Base-by-base conservation (phyloP, 192 early-diverging fungal species). In the Coemansia sp. region DNA sequence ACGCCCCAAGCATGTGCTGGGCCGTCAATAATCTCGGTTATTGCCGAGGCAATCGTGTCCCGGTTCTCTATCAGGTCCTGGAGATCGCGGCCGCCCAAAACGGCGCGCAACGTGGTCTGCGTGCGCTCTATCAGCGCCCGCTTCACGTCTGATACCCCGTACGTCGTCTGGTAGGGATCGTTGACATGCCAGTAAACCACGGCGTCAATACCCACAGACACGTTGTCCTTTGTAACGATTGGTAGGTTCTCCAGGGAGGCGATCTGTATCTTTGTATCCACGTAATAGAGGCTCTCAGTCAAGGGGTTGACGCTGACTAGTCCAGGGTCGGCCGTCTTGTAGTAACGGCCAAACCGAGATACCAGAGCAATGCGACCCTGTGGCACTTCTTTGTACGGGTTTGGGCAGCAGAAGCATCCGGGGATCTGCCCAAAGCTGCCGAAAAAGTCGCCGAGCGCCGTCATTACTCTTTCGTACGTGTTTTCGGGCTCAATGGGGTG, bases 201-300 rank as follows among this genome's bases (percentile, higher is more conserved):
- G 9, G 90, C 88, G 73, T 96, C 94, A 60, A 98, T 95, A 4
- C 71, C 72, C 29, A 95, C 87, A 27, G 85, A 89, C 58, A 95
- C 92, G 67, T 97, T 97, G 80, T 97, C 94, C 72, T 96, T 93
- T 41, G 93, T 94, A 79, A 94, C 91, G 61, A 96, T 91, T 8
- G 84, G 73, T 73, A 95, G 91, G 22, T 73, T 59, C 31, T 87
- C 86, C 27, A 95, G 89, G 8, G 89, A 65, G 40, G 68, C 56
- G 17, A 92, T 86, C 63, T 89, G 85, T 10, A 92, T 84, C 62
- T 85, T 88, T 42, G 89, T 88, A 63, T 91, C 87, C 15, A 88
- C 76, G 35, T 67, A 72, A 4, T 37, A 36, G 43, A 83, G 32
- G 3, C 37, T 61, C 56, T 86, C 85, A 3, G 79, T 83, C 54